phyloP scores from a whole-genome alignment of 306 rosid genomes.

The Arachis stenosperma region DNA sequence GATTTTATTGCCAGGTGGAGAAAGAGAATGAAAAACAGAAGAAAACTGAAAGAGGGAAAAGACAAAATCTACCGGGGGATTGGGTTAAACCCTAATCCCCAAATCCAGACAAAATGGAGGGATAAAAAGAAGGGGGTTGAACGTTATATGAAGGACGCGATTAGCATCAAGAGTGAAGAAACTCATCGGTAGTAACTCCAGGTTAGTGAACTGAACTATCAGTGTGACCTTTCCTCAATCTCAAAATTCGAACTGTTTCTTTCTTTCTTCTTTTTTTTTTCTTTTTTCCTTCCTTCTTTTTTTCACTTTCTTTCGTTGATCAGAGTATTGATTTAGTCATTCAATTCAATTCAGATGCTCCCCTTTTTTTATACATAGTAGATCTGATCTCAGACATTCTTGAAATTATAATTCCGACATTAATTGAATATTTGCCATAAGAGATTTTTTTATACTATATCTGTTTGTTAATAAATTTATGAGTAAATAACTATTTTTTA shows the following conservation, averaged over 20 bases:
- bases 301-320: not conserved
- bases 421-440: too few relatives aligned
- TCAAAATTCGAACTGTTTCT: not conserved
- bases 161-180: slow-evolving; percentile 3
- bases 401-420: not conserved
- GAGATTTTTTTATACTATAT: too few relatives aligned
- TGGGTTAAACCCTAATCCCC: slow-evolving; percentile 48
- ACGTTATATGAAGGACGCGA: slow-evolving; percentile 14
- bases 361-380: not conserved
- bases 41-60: not conserved
- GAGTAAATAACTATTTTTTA: too few relatives aligned
- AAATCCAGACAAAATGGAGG: not conserved
- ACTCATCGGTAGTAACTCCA: not conserved
- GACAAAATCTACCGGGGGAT: not conserved
- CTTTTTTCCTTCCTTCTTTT: too few relatives aligned
- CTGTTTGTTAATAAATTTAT: too few relatives aligned
- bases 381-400: not conserved
- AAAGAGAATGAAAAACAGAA: not conserved
- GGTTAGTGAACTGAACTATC: too few relatives aligned
- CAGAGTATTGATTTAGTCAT: not conserved
- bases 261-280: not conserved
- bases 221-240: not conserved
- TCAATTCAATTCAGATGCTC: not conserved
- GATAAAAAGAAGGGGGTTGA: not conserved
- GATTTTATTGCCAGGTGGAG: not conserved